Percentiles rank a stretch among this genome's conserved stretches.
Evolutionary conservation across 352 stramenopile species (phyloP).

Genomic region (Phytophthora pini): DNA sequence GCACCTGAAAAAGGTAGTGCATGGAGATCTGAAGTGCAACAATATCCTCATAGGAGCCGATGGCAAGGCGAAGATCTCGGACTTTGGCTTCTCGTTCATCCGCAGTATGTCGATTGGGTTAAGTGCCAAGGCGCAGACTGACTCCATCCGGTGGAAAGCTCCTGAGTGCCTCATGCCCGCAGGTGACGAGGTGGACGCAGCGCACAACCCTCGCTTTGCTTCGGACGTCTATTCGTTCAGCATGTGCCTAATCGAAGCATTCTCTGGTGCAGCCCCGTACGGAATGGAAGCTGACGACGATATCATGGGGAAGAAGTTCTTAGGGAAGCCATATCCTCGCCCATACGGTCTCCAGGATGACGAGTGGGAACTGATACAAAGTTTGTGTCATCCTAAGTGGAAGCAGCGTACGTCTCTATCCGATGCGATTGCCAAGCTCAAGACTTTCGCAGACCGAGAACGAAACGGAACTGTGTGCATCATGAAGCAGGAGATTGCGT

Average conservation of each 20-base stretch:
- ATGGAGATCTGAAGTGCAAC: constrained; percentile 85
- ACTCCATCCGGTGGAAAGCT: constrained; percentile 32
- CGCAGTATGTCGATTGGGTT: constrained; percentile 14
- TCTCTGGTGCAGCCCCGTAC: constrained; percentile 21
- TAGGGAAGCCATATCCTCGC: constrained; percentile 8
- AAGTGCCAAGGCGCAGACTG: constrained; percentile 8
- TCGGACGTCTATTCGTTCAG: constrained; percentile 43
- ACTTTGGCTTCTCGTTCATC: constrained; percentile 41
- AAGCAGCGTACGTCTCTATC: constrained; percentile 3
- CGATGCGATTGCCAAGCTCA: constrained; percentile 8
- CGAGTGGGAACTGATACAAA: constrained; percentile 23
- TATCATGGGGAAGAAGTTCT: constrained; percentile 14
- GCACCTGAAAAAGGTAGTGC: constrained; percentile 57
- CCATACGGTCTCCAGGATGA: constrained; percentile 21
- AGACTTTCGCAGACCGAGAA: constrained; percentile 25
- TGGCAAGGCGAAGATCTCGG: constrained; percentile 31
- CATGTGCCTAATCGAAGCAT: constrained; percentile 44
- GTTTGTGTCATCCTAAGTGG: constrained; percentile 8
- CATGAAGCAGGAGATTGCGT: too few relatives aligned
- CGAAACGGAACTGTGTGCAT: not conserved
- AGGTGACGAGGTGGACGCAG: not conserved
- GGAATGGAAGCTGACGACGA: constrained; percentile 10
- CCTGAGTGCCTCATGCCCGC: constrained; percentile 24
- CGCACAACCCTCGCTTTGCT: constrained; percentile 19
- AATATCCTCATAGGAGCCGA: constrained; percentile 70